Base-by-base conservation (phyloP, 768 basidiomycete genomes). In the Russula sp. region DNA sequence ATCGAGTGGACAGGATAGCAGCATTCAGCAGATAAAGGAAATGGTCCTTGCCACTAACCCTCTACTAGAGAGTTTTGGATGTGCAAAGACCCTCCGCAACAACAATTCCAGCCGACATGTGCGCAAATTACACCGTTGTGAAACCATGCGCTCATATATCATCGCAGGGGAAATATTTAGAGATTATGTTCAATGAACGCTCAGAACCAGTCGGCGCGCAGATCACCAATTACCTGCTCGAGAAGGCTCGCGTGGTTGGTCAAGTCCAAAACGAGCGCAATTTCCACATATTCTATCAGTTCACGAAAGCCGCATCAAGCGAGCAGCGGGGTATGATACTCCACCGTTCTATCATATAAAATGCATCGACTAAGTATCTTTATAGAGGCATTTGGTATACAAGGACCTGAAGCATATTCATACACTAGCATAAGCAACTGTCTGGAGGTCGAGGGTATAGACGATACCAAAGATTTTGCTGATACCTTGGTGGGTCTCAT, bases 1-100 rank as follows among this genome's bases (percentile, higher is more conserved):
- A 0, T 94, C 93, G 16, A 91, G 93, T 52, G 89, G 84, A 27
- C 84, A 85, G 66, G 91, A 92, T 70, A 88, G 83, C 70, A 93
- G 91, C 68, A 98, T 98, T 63, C 91, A 97, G 73, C 89, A 96
- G 75, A 94, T 98, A 74, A 98, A 98, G 78, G 95, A 98, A 73
- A 99, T 99, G 97, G 97, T 99, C 18, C 79, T 99, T 53, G 97
- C 97, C 10, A 98, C 97, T 8, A 99, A 99, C 73, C 97, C 97
- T 18, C 75, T 99, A 48, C 77, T 99, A 66, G 97, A 99, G 76
- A 96, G 93, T 75, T 99, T 99, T 68, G 97, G 97, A 35, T 98
- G 97, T 75, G 97, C 97, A 18, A 99, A 98, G 79, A 99, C 97
- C 9, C 82, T 99, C 65, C 86, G 97, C 59, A 99, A 99, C 74